A percentile compares a stretch with the other conserved stretches of the same genome.
phyloP scores from a whole-genome alignment of 2,329 filamentous ascomycete species.

The Arthrinium phaeospermum region DNA sequence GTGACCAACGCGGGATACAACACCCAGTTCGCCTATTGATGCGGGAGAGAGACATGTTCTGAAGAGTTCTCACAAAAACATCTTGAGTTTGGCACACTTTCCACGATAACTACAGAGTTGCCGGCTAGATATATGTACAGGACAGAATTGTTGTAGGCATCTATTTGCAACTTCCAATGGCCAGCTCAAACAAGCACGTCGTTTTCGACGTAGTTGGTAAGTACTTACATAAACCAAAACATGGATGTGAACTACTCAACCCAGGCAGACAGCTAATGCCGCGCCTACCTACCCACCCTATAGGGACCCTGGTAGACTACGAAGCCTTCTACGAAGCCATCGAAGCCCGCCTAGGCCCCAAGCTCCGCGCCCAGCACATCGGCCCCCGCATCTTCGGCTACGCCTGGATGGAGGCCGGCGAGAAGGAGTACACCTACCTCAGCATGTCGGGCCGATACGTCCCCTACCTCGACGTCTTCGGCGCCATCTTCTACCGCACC shows the following conservation, averaged over 20 bases:
- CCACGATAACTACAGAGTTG: not conserved
- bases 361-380: constrained; percentile 45
- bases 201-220: constrained; percentile 57
- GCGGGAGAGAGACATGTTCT: not conserved
- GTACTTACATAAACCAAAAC: not conserved
- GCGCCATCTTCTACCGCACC: constrained; percentile 53
- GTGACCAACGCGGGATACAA: not conserved
- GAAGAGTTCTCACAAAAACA: not conserved
- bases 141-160: not conserved
- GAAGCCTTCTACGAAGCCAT: constrained; percentile 49
- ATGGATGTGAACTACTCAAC: not conserved
- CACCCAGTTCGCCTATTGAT: not conserved
- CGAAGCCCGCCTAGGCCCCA: constrained; percentile 46
- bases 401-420: constrained; percentile 52
- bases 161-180: not conserved
- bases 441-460: constrained; percentile 50
- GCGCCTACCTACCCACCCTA: too few species aligned
- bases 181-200: constrained; percentile 44
- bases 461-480: constrained; percentile 49
- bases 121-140: not conserved
- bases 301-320: constrained; percentile 52
- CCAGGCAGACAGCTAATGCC: not conserved
- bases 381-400: constrained; percentile 50
- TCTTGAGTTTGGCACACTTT: not conserved
- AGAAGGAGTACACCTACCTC: constrained; percentile 57